Base-by-base conservation (phyloP, 495 filamentous ascomycete species). In the Cairneyella variabilis region DNA sequence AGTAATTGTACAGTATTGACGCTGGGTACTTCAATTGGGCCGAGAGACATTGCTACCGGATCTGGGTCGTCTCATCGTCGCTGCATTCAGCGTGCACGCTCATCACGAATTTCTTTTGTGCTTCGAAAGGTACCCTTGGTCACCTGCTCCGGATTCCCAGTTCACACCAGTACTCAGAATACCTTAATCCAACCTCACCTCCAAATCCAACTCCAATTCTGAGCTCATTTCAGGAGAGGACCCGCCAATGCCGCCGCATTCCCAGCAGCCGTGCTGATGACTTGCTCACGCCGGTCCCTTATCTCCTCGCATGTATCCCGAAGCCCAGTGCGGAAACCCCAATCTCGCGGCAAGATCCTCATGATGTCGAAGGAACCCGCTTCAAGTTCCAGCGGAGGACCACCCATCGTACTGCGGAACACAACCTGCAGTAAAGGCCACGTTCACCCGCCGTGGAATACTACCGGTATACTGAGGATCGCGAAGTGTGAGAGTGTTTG, bases 401-500 rank as follows among this genome's bases (percentile, higher is more conserved):
- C 28, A 32, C 6, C 28, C 28, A 43, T 8, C 3, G 8, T 23
- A 17, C 36, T 54, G 11, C 9, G 34, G 16, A 58, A 62, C 30
- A 62, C 59, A n/a, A 58, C 54, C 4, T 62, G 59, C 30, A 58
- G 51, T 26, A 58, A 56, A 50, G 59, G 59, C n/a, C 59, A 62
- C 41, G 23, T 53, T 6, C 59, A 62, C 37, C 59, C 59, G 5
- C 54, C 59, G 3, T 62, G 59, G 59, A 58, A 58, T 28, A 62
- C 59, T 0, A 58, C 51, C 0, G 59, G 59, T 1, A 20, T 62
- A 9, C 32, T 62, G n/a, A 39, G 51, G 9, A 58, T 62, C 18
- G 59, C 52, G 3, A 58, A 62, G 37, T 62, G 59, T 38, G 59
- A 62, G 44, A 52, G 46, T 5, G 38, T 62, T 7, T 62, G 59